Percentiles rank a stretch among this genome's conserved stretches.
phyloP scores from a whole-genome alignment of 192 early-diverging fungal genomes.

The Coemansia sp. region DNA sequence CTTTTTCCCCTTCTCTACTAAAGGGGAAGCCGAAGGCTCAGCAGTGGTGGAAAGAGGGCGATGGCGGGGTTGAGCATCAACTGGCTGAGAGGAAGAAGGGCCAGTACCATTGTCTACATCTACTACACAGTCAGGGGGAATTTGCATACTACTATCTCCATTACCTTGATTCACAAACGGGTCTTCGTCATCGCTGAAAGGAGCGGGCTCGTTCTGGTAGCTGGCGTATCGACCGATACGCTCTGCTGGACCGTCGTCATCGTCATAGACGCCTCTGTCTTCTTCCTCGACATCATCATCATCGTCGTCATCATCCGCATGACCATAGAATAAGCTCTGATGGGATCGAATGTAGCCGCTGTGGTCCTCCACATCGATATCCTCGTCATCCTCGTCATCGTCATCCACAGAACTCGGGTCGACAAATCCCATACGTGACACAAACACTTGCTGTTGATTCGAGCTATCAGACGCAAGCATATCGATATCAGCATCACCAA shows the following conservation, averaged over 20 bases:
- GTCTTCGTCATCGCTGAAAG: neutral
- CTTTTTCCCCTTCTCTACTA: neutral
- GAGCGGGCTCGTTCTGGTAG: slow-evolving; percentile 45
- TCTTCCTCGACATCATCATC: slow-evolving; percentile 26
- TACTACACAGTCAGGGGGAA: slow-evolving; percentile 8
- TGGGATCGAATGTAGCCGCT: neutral
- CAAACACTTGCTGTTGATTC: slow-evolving; percentile 37
- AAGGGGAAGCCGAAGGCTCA: neutral
- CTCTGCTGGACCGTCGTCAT: slow-evolving; percentile 37
- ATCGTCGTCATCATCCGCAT: slow-evolving; percentile 38
- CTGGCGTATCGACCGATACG: slow-evolving; percentile 50
- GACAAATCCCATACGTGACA: slow-evolving; percentile 51
- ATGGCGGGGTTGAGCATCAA: neutral
- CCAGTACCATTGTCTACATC: neutral
- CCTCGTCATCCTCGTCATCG: slow-evolving; percentile 45
- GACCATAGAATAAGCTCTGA: slow-evolving; percentile 20
- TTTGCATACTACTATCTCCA: slow-evolving; percentile 6
- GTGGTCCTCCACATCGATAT: slow-evolving; percentile 15
- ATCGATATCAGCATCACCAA: slow-evolving; percentile 18
- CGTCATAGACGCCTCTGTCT: slow-evolving; percentile 17
- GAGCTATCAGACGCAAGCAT: slow-evolving; percentile 15
- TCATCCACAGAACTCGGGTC: slow-evolving; percentile 26
- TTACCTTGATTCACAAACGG: neutral
- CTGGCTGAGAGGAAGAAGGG: neutral
- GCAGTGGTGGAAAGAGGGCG: neutral